phyloP scores from a whole-genome alignment of 2,329 filamentous ascomycete genomes.

The Penicillium sp. region DNA sequence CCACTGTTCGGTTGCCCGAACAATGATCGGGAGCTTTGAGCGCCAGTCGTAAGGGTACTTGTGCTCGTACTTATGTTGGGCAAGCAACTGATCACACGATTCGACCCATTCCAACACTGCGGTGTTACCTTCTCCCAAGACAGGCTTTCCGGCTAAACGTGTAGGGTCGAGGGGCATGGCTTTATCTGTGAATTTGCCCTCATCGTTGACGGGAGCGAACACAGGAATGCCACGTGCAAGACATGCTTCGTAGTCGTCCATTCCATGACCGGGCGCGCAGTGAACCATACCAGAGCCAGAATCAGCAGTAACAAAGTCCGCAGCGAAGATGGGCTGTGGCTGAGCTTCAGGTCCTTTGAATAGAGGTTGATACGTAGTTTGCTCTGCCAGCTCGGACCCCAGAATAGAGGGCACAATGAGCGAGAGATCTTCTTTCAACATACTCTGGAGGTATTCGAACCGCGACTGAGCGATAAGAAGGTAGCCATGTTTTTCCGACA shows the following conservation, averaged over 20 bases:
- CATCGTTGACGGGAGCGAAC: slow-evolving; percentile 78
- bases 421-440: slow-evolving; percentile 52
- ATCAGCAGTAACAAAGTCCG: slow-evolving; percentile 82
- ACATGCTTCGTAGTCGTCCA: slow-evolving; percentile 91
- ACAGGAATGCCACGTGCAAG: slow-evolving; percentile 67
- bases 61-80: slow-evolving; percentile 71
- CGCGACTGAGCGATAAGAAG: slow-evolving; percentile 72
- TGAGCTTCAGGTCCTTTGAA: slow-evolving; percentile 61
- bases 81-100: slow-evolving; percentile 61
- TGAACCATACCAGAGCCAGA: slow-evolving; percentile 97
- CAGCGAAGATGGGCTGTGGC: slow-evolving; percentile 71
- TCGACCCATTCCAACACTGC: slow-evolving; percentile 69
- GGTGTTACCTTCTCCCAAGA: slow-evolving; percentile 67
- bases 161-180: slow-evolving; percentile 71
- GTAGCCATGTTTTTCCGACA: slow-evolving; percentile 55
- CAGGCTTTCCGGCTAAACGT: slow-evolving; percentile 67
- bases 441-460: slow-evolving; percentile 57
- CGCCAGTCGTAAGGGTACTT: slow-evolving; percentile 99
- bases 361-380: slow-evolving; percentile 67
- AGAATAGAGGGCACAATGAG: slow-evolving; percentile 58
- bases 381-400: slow-evolving; percentile 64
- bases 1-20: slow-evolving; percentile 94
- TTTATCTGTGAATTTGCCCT: slow-evolving; percentile 76
- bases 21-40: slow-evolving; percentile 87
- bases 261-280: slow-evolving; percentile 88